Base-by-base conservation (phyloP, 106 monocot genomes). In the Dendrobium huoshanense region DNA sequence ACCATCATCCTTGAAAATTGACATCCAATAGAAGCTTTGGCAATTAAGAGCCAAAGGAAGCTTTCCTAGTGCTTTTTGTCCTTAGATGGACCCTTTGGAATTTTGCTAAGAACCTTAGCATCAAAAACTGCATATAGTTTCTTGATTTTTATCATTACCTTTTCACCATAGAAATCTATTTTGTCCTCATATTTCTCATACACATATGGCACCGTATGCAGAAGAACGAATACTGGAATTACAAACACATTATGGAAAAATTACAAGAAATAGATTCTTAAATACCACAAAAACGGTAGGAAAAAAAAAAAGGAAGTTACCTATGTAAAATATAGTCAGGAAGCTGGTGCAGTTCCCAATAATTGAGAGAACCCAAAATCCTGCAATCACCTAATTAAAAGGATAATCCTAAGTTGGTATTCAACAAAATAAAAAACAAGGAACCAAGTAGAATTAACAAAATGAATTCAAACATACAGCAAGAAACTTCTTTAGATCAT, bases 401-500 rank as follows among this genome's bases (percentile, higher is more conserved):
- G 19, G 29, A 51, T 27, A 6, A 6, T 3, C 58, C 15, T 33
- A 8, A 78, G 37, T 11, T 59, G 33, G 15, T 19, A 58, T 58
- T 10, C 37, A 37, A 37, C 2, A 56, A 22, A 2, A 55, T 18
- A 19, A 19, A 75, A 58, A 40, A 33, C 33, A 10, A 42, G 20
- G 18, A 19, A 0, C 17, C 2, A 41, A 33, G 11, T 31, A 6
- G 17, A 22, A 77, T 25, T 41, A 73, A 17, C 49, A 65, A 5
- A 20, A 3, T 65, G 29, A 16, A 11, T 5, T 61, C 67, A 11
- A 27, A 79, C 87, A 55, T 90, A 90, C 90, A 25, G 75, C 80
- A 77, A 90, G 90, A 79, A 90, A 87, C 49, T 80, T 85, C 79
- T 84, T 80, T 56, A 90, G 70, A 65, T 90, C 87, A 9, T 74